Base-by-base conservation (phyloP, 768 basidiomycete species). In the Trametes maxima region DNA sequence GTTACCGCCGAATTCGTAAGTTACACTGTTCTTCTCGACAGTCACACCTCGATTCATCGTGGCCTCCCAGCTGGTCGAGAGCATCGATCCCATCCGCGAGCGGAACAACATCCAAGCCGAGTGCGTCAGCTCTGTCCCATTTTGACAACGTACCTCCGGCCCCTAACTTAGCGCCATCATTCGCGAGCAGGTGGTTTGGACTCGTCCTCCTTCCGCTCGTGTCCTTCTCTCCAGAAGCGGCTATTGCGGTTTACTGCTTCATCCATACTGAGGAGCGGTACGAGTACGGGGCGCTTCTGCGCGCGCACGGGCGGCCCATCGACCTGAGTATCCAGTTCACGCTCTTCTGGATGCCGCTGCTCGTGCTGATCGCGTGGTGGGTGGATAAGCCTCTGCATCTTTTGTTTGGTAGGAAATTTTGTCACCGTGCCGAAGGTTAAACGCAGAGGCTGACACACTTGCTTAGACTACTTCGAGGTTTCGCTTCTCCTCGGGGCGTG, bases 281-380 rank as follows among this genome's bases (percentile, higher is more conserved):
- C 47, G 21, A 43, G 28, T 7, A 54, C 12, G 17, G 67, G 28
- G 57, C 81, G 13, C 85, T 85, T 0, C 75, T 76, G 12, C 73
- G 89, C n/a, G 89, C 89, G 1, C 83, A 82, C 67, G 87, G 79
- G 1, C 80, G 84, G n/a, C 84, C 88, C 3, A 91, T 92, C 60
- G 90, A 92, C 70, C 77, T 90, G 37, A 86, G 85, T 67, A 89
- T 91, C 56, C 90, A 92, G 65, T 90, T 92, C 71, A 79, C 79
- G 14, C 76, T 91, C 16, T 89, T 89, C 72, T 92, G 90, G 90
- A 86, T 86, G 81, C 89, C 90, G 0, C 78, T 89, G 64, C 69
- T 90, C 35, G 80, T 87, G 2, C 68, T 92, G 33, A 73, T 90
- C 25, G 85, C 81, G 0, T 92, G 90, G 90, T 86, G 84, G 82